Evolutionary conservation across 2,329 filamentous ascomycete species (phyloP), one percentile per base, ranked within the genome.

Genomic region (Cladophialophora exuberans): DNA sequence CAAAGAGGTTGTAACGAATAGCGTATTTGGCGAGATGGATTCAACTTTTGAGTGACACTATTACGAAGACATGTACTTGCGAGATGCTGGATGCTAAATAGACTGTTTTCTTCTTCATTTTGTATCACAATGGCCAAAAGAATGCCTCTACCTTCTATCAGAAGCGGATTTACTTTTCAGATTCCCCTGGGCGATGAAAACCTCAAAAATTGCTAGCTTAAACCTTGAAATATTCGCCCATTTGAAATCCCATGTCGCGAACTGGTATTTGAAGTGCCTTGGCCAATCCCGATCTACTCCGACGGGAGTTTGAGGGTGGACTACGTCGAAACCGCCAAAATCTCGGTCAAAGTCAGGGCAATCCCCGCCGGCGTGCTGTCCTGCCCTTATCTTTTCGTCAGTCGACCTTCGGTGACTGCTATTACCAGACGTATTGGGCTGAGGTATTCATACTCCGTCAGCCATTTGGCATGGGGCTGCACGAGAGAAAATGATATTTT

Each of bases 21-120:
- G 47, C 25, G 35, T 50, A 6, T 50, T 50, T 31, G 47, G 47
- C 35, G 47, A 50, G 23, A 11, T 42, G 20, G 47, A 50, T 4
- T 20, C 25, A 13, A 5, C 28, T 18, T 50, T 50, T 31, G 25
- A 38, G 38, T 36, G 23, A 23, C 10, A n/a, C n/a, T n/a, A n/a
- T n/a, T n/a, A n/a, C n/a, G n/a, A n/a, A n/a, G n/a, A n/a, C 13
- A 17, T 36, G 15, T 48, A 38, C 17, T 26, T 4, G 23, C 35
- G 15, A n/a, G n/a, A 38, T 41, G 36, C 17, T 10, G n/a, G 17
- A n/a, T 42, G 38, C 11, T 22, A 23, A 23, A 42, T 42, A 42
- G 38, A 42, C 26, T 6, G 15, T n/a, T 22, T 42, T n/a, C n/a
- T 6, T 15, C 9, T 3, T 25, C 3, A n/a, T 5, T 4, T 23